Base-by-base conservation (phyloP, 352 stramenopile genomes). In the Phytopythium boreale region DNA sequence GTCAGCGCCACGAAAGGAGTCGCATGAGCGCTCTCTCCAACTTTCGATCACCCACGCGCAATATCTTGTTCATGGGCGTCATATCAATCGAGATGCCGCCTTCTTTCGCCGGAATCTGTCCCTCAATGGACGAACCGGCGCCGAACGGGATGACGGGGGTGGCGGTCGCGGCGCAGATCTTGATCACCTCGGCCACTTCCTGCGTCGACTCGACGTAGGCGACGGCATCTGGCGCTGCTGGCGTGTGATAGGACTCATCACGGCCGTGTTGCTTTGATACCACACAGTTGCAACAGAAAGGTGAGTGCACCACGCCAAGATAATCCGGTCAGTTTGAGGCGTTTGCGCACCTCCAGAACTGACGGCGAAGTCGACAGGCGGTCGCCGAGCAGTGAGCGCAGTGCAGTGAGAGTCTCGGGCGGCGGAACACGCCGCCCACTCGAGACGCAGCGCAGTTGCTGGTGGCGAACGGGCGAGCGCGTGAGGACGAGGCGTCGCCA, bases 121-220 rank as follows among this genome's bases (percentile, higher is more conserved):
- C 97, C 80, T 99, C 97, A 2, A 99, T 72, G 44, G 84, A 97
- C 53, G 82, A 88, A 1, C 85, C 94, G 27, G 81, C 89, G 27
- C 95, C 96, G 80, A 97, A 99, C 1, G 96, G 90, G 64, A 99
- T 97, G 36, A 99, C 86, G 15, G 96, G 92, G 43, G 96, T 96
- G 52, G 56, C 44, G 52, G 80, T 59, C 51, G 83, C 65, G 51
- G 79, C 61, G 63, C 94, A 98, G 57, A 97, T 87, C 66, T 92
- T 90, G 41, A 98, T 64, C 61, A 98, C 85, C 47, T 87, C 68
- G 17, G 80, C 76, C 14, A 98, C 87, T 71, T 98, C 87, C 58
- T 96, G 75, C 1, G 88, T 95, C 31, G 66, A 90, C 24, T 87
- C 56, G 37, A 95, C 90, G 63, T 87, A 90, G 26, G 93, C 77